Percentiles rank a stretch among this genome's conserved stretches.
phyloP scores from a whole-genome alignment of 257 asterid genomes.

The Hygrophila difformis region DNA sequence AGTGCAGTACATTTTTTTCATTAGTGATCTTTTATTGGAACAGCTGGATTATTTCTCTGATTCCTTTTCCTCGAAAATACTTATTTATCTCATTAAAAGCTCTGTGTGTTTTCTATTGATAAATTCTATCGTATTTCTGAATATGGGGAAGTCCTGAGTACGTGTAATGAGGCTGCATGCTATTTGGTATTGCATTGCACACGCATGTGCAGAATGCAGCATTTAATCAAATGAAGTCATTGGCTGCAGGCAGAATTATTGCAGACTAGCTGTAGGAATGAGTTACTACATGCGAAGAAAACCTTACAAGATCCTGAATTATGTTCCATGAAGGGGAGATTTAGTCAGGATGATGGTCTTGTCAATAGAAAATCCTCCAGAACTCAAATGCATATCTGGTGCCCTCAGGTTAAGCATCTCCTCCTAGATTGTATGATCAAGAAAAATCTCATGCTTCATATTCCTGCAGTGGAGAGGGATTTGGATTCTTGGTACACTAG shows the following conservation, averaged over 20 bases:
- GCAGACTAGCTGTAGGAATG: slow-evolving; percentile 46
- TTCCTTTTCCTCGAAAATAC: not conserved
- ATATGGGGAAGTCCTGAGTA: not conserved
- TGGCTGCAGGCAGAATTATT: slow-evolving; percentile 67
- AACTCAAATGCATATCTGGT: no score
- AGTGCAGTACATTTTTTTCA: not conserved
- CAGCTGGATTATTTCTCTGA: not conserved
- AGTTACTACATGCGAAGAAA: slow-evolving; percentile 40
- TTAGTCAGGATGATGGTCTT: no score
- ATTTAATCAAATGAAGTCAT: slow-evolving; percentile 16
- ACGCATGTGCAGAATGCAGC: slow-evolving; percentile 12
- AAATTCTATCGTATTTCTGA: not conserved
- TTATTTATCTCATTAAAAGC: not conserved
- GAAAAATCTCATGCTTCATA: slow-evolving; percentile 24
- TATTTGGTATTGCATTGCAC: not conserved
- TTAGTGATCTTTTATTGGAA: not conserved
- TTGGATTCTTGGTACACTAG: slow-evolving; percentile 30
- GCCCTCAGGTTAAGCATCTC: slow-evolving; percentile 42
- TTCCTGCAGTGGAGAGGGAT: slow-evolving; percentile 32
- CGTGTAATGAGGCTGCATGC: not conserved
- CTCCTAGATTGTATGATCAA: slow-evolving; percentile 47
- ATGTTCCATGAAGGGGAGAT: slow-evolving; percentile 7
- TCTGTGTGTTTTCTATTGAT: not conserved
- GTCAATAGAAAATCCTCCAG: no score
- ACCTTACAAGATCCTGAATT: not conserved